Evolutionary conservation across 2,329 filamentous ascomycete genomes (phyloP).

Genomic region (Coniochaeta prunicola): DNA sequence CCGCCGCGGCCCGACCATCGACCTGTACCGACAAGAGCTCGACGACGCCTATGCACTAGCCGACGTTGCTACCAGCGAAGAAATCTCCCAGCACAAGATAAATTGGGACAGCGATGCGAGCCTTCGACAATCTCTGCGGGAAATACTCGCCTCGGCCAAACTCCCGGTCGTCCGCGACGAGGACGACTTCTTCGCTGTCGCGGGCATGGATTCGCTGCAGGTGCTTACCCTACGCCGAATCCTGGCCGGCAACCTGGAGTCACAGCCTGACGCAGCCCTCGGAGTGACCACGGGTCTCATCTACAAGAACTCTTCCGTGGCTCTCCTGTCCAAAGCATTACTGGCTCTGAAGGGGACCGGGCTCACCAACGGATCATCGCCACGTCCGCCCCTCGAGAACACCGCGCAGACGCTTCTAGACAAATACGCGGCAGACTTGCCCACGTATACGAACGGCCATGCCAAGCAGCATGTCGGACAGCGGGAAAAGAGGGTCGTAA

Average conservation of each 20-base stretch:
- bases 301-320: not conserved
- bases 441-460: not conserved
- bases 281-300: not conserved
- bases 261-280: not conserved
- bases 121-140: not conserved
- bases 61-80: not conserved
- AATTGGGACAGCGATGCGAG: not conserved
- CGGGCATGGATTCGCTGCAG: slow-evolving; percentile 2
- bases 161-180: not conserved
- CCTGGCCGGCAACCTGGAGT: not conserved
- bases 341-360: not conserved
- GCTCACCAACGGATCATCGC: too few species aligned
- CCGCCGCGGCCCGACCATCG: slow-evolving; percentile 4
- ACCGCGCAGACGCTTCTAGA: slow-evolving; percentile 7
- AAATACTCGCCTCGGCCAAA: not conserved
- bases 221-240: not conserved
- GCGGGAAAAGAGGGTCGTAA: not conserved
- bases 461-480: not conserved
- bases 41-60: slow-evolving; percentile 6
- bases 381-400: not conserved
- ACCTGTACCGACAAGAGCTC: slow-evolving; percentile 5
- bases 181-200: slow-evolving; percentile 3
- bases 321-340: not conserved
- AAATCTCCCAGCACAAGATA: not conserved
- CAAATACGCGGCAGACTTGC: not conserved